Evolutionary conservation across 1,139 yeast genomes (phyloP).

Genomic region (Lodderomyces oxycetoniae): DNA sequence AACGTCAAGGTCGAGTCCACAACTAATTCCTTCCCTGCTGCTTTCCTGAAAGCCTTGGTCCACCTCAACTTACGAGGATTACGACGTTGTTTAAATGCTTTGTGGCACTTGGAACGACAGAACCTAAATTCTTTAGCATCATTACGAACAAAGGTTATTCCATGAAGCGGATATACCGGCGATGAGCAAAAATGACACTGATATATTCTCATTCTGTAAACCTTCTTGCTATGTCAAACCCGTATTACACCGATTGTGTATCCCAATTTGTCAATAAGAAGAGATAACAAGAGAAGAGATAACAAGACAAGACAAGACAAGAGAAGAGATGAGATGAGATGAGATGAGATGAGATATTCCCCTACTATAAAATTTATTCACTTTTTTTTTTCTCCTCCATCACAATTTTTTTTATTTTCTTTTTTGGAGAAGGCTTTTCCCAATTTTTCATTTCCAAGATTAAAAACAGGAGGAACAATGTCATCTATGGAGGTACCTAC

Average conservation of each 20-base stretch:
- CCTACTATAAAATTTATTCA: no score
- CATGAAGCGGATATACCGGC: conserved; percentile 96
- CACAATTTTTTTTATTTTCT: no score
- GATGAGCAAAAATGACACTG: conserved; percentile 97
- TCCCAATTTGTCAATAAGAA: no score
- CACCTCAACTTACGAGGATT: conserved; percentile 97
- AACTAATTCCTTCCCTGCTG: conserved; percentile 98
- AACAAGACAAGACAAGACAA: no score
- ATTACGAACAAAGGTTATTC: conserved; percentile 95
- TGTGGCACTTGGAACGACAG: conserved; percentile 98
- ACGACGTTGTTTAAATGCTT: conserved; percentile 95
- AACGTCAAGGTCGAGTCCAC: conserved; percentile 95
- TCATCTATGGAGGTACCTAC: conserved; percentile 49
- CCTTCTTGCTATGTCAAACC: no score
- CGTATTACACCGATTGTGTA: no score
- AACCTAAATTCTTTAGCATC: conserved; percentile 97
- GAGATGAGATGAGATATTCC: no score
- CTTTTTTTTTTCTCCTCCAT: no score
- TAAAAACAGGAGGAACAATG: conserved; percentile 5
- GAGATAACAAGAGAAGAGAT: no score
- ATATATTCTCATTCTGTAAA: conserved; percentile 71
- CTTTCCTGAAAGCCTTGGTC: conserved; percentile 99
- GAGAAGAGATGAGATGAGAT: no score
- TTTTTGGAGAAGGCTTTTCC: background rate
- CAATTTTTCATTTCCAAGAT: background rate